Evolutionary conservation across 768 basidiomycete genomes (phyloP), one percentile per base, ranked within the genome.

Genomic region (Lactifluus hygrophoroides): DNA sequence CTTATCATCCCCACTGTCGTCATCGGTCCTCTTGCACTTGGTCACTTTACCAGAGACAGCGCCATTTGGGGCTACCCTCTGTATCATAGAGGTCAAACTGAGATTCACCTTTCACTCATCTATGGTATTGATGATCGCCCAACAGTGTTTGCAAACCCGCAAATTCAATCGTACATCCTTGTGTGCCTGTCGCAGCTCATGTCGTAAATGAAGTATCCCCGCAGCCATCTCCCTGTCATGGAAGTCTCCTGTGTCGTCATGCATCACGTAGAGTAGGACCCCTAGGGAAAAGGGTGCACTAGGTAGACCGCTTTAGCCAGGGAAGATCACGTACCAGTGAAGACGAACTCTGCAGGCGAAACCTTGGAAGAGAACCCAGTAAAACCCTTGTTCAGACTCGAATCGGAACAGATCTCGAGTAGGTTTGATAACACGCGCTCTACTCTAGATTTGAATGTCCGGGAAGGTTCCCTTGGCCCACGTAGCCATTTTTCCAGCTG

Each of bases 341-440:
- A 91, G 32, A 90, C 81, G 67, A 92, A 87, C 66, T 90, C 86
- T 9, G 85, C 81, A 1, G 87, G 87, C 2, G 86, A 82, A 38
- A 90, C 77, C 59, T 81, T 78, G 56, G 73, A 72, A 17, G 86
- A 77, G 2, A 75, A 82, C 11, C 67, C 58, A n/a, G 51, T 40
- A 48, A 58, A 62, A 13, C 19, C 61, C 27, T 76, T 78, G 35
- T 80, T 70, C 5, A 66, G 34, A 13, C 48, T 44, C 0, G 58
- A 21, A 30, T 75, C 70, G 11, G 60, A 65, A 3, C 84, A 84
- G 45, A 88, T 75, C 21, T 75, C 70, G 72, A 77, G 79, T 47
- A 86, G 79, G 28, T 76, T 76, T 16, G 71, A 68, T 37, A 93
- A 71, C 19, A 80, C 80, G 8, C 74, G 69, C 27, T 77, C 75